A percentile compares a stretch with the other conserved stretches of the same genome.
These are phyloP conservation scores for Podila minutissima DNA, from an alignment of 192 early-diverging fungal species.

Conservation along the genomic window DNA sequence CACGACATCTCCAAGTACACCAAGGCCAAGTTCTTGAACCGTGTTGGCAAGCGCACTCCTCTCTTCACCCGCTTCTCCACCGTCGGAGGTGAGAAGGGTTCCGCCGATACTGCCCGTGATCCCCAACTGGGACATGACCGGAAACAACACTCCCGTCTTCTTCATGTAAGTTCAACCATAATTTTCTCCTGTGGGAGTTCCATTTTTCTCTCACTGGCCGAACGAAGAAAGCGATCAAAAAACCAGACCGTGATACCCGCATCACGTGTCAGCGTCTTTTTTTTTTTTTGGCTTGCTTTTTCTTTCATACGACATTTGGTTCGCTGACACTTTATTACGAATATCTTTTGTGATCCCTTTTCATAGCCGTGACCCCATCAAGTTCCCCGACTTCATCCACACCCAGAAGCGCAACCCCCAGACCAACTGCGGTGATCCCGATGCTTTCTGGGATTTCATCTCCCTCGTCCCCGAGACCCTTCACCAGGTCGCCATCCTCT, in stretches of 20 bases:
- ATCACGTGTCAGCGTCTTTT: slow-evolving; percentile 1
- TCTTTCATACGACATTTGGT: background rate
- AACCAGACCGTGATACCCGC: background rate
- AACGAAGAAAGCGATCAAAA: background rate
- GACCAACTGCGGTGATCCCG: slow-evolving; percentile 75
- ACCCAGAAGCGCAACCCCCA: slow-evolving; percentile 86
- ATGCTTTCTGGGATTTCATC: slow-evolving; percentile 85
- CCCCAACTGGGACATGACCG: slow-evolving; percentile 75
- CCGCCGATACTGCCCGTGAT: slow-evolving; percentile 73
- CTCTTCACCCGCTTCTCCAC: slow-evolving; percentile 75
- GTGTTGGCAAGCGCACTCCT: slow-evolving; percentile 72
- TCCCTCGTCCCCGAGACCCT: slow-evolving; percentile 79
- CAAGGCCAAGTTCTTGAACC: slow-evolving; percentile 68
- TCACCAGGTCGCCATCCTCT: slow-evolving; percentile 83
- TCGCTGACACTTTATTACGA: background rate
- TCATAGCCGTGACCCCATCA: slow-evolving; percentile 71
- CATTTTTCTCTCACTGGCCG: background rate
- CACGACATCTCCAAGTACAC: slow-evolving; percentile 62
- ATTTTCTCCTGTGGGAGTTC: too few species aligned
- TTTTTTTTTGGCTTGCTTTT: background rate
- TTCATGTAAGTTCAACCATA: slow-evolving; percentile 56
- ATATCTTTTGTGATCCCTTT: background rate
- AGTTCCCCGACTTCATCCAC: slow-evolving; percentile 88
- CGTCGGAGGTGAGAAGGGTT: slow-evolving; percentile 68
- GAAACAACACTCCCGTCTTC: slow-evolving; percentile 73